Base-by-base conservation (phyloP, 352 stramenopile genomes). In the Pythium pyrilobum region DNA sequence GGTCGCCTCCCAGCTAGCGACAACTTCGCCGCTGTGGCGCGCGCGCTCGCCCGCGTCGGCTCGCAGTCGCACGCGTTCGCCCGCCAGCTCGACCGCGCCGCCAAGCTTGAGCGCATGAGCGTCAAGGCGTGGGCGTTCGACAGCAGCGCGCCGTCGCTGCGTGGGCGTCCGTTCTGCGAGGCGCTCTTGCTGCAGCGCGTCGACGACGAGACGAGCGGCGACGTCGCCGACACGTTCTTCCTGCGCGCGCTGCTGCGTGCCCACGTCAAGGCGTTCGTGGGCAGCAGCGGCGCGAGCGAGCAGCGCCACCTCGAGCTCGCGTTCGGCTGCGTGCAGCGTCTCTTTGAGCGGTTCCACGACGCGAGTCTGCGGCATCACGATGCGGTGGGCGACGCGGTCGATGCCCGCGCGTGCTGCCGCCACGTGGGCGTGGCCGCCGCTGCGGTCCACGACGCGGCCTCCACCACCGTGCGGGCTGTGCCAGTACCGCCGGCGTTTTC, bases 101-200 rank as follows among this genome's bases (percentile, higher is more conserved):
- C 66, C 15, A 89, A 87, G 44, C 71, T 89, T 5, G 75, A 89
- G 36, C 69, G 78, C 15, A 77, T 87, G 70, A 77, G 73, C 20
- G 37, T 85, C 11, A 81, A 81, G 20, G 75, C 78, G 0, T 87
- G 75, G 78, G 29, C 52, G 7, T 76, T 57, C 20, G 62, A 83
- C 36, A 89, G 75, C 44, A 50, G 85, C 13, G 53, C 78, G 0
- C 16, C 53, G 10, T 37, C 25, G 8, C 50, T 82, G 16, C 46
- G 54, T 27, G 77, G 72, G 1, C 60, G 72, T n/a, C 53, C 77
- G 23, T 82, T 80, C 52, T 58, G 54, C 27, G 78, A 87, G 52
- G 62, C 75, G 8, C 34, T 87, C n/a, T 36, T 89, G 37, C 62
- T 89, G 3, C 67, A 89, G 57, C 63, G 75, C 24, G 63, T 87